Percentiles rank a stretch among this genome's conserved stretches.
Evolutionary conservation across 306 rosid genomes (phyloP).

Genomic region (Malus sieversii): DNA sequence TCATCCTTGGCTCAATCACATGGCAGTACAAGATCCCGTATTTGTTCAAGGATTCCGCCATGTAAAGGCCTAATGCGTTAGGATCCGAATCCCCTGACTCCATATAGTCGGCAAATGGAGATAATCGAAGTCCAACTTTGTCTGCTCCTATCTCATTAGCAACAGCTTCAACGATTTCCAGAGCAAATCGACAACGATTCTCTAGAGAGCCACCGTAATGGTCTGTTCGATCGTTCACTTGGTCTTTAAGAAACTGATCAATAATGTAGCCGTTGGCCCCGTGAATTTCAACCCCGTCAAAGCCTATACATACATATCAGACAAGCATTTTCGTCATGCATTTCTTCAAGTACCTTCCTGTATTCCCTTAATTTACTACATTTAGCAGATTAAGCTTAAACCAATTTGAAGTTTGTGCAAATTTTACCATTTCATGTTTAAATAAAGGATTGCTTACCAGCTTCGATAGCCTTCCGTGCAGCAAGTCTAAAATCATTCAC

Average conservation of each 20-base stretch:
- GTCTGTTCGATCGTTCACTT: constrained; percentile 52
- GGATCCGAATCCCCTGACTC: constrained; percentile 57
- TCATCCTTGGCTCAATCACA: constrained; percentile 64
- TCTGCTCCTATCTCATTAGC: constrained; percentile 48
- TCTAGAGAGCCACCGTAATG: constrained; percentile 68
- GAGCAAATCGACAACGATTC: constrained; percentile 47
- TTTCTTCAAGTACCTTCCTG: no score
- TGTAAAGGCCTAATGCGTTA: constrained; percentile 30
- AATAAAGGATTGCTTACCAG: constrained; percentile 29
- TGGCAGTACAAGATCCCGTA: constrained; percentile 48
- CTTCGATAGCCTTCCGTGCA: constrained; percentile 63
- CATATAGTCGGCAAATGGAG: constrained; percentile 44
- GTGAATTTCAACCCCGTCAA: constrained; percentile 77
- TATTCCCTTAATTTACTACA: no score
- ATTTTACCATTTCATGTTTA: not conserved
- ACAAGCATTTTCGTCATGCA: not conserved
- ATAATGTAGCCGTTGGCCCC: constrained; percentile 62
- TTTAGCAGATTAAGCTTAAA: no score
- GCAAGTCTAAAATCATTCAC: constrained; percentile 57
- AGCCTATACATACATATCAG: constrained; percentile 30
- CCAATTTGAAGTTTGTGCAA: not conserved
- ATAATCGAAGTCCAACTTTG: constrained; percentile 52
- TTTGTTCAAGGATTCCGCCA: constrained; percentile 42
- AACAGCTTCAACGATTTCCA: constrained; percentile 51
- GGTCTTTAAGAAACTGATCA: constrained; percentile 59